A percentile compares a stretch with the other conserved stretches of the same genome.
phyloP scores from a whole-genome alignment of 2,329 filamentous ascomycete species.

The Phialophora expanda region DNA sequence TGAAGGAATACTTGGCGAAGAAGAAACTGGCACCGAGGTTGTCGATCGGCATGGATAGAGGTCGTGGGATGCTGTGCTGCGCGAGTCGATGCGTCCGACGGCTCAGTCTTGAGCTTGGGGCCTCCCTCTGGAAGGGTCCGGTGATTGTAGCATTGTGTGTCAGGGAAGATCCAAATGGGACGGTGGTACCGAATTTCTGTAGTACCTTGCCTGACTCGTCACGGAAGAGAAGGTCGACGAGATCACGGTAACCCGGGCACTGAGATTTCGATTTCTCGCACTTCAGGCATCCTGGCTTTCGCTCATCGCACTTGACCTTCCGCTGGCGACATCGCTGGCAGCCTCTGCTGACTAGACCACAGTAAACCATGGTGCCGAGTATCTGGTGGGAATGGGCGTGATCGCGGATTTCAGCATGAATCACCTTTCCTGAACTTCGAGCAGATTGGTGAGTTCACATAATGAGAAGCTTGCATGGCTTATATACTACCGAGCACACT shows the following conservation, averaged over 20 bases:
- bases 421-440: neutral
- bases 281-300: constrained; percentile 16
- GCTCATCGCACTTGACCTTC: constrained; percentile 22
- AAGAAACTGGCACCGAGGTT: constrained; percentile 24
- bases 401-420: neutral
- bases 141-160: neutral
- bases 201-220: constrained; percentile 14
- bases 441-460: neutral
- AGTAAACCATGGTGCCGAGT: constrained; percentile 18
- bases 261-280: constrained; percentile 18
- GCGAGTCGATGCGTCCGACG: neutral
- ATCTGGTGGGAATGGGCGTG: neutral
- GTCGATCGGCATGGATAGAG: neutral
- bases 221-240: constrained; percentile 16
- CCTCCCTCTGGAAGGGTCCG: neutral
- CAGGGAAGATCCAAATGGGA: neutral
- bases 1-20: constrained; percentile 20
- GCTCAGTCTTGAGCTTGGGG: neutral
- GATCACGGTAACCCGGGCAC: constrained; percentile 22
- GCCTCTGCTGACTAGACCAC: constrained; percentile 17
- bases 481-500: neutral
- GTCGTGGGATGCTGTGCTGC: neutral
- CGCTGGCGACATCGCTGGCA: constrained; percentile 23
- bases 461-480: neutral
- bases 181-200: constrained; percentile 2